Evolutionary conservation across 2,329 filamentous ascomycete species (phyloP), one percentile per base, ranked within the genome.

Genomic region (Diplocarpon rosae): DNA sequence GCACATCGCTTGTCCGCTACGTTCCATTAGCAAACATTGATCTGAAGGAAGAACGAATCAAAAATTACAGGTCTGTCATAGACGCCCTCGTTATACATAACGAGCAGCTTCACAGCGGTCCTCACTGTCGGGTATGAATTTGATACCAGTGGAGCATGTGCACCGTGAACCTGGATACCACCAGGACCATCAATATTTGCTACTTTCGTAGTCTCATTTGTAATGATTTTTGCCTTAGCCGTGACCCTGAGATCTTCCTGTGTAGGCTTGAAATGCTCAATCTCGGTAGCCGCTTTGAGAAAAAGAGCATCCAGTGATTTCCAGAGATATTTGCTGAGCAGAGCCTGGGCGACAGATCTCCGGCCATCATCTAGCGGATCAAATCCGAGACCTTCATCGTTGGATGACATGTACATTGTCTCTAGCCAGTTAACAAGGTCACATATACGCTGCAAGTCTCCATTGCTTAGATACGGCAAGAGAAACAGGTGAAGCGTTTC

Each of bases 101-200:
- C 65, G 8, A 82, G 61, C 15, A 82, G 63, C 50, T 76, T 73
- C 9, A 79, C 64, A 0, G 77, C 76, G 27, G 68, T 68, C 54
- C 73, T 77, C 6, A 78, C 72, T 1, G 75, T 65, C 0, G 75
- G 73, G 51, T 75, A 72, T 0, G 75, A 73, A 51, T 76, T 78
- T 1, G 75, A 76, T 1, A 72, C 71, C 17, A 73, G 72, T 24
- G 80, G 65, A 7, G 76, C 75, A 54, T 78, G 73, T 9, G 72
- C 68, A 8, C 76, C 73, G 1, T 75, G 17, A 76, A 47, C 51
- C 7, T 31, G 39, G 10, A 39, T 17, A 20, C 41, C 47, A 32
- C 49, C 40, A 30, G 38, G 14, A 4, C 28, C 40, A 15, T 43
- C 42, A 3, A 20, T 29, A n/a, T 20, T 43, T 15, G 24, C 16